Percentiles rank a stretch among this genome's conserved stretches.
phyloP scores from a whole-genome alignment of 495 filamentous ascomycete species.

The Aspergillus carlsbadensis region DNA sequence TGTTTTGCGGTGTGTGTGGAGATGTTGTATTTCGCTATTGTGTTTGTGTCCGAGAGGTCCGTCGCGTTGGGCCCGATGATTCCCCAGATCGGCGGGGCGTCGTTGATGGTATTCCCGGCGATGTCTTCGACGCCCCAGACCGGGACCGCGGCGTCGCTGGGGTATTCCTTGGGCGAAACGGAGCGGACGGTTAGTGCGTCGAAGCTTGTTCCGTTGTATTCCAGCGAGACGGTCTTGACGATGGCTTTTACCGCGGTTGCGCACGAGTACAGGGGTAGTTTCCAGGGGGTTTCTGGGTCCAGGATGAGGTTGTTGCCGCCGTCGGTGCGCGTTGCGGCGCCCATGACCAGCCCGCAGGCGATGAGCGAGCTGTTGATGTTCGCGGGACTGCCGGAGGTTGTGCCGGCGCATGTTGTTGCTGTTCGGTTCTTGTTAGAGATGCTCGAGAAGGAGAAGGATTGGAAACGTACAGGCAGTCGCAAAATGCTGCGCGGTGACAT shows the following conservation, averaged over 20 bases:
- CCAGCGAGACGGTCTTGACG: slow-evolving; percentile 42
- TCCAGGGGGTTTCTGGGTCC: slow-evolving; percentile 36
- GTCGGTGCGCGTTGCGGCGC: slow-evolving; percentile 30
- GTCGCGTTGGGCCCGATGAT: background rate
- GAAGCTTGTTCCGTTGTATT: slow-evolving; percentile 27
- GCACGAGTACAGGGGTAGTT: slow-evolving; percentile 40
- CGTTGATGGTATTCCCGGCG: background rate
- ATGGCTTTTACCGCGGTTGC: slow-evolving; percentile 36
- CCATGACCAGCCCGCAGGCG: slow-evolving; percentile 37
- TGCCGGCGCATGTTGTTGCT: slow-evolving; percentile 4
- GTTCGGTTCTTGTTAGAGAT: background rate
- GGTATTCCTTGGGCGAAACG: slow-evolving; percentile 12
- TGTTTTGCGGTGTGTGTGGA: background rate
- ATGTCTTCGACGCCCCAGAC: slow-evolving; percentile 29
- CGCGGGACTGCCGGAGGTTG: background rate
- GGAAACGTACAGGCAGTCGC: slow-evolving; percentile 22
- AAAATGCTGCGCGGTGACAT: background rate
- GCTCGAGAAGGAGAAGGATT: background rate
- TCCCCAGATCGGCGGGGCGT: slow-evolving; percentile 4
- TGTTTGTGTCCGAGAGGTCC: background rate
- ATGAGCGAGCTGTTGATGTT: slow-evolving; percentile 41
- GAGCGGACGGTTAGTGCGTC: slow-evolving; percentile 12
- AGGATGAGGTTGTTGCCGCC: slow-evolving; percentile 23
- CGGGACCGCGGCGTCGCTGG: background rate
- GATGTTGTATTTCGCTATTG: background rate